phyloP scores from a whole-genome alignment of 768 basidiomycete genomes.

The Albatrellus ellisii region DNA sequence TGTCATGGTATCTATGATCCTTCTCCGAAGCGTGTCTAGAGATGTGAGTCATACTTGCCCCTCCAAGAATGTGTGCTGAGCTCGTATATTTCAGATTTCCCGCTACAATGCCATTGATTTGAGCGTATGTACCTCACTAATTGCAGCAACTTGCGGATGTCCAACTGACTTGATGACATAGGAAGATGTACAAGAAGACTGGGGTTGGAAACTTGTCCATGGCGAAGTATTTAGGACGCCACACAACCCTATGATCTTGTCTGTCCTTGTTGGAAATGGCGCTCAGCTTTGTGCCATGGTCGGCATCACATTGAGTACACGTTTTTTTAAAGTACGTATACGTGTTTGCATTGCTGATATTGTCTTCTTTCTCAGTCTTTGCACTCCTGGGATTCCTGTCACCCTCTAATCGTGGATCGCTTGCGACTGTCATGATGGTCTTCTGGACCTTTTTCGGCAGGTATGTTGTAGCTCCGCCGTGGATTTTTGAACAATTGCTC shows the following conservation, averaged over 20 bases:
- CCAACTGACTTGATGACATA: slow-evolving; percentile 17
- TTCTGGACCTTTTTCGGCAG: slow-evolving; percentile 91
- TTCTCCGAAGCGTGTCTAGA: slow-evolving; percentile 73
- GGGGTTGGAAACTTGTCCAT: slow-evolving; percentile 96
- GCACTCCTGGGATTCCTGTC: slow-evolving; percentile 89
- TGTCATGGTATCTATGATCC: slow-evolving; percentile 86
- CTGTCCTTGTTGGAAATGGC: slow-evolving; percentile 86
- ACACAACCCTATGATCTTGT: slow-evolving; percentile 57
- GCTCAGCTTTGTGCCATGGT: slow-evolving; percentile 80
- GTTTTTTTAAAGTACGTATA: too few species aligned
- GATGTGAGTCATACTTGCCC: slow-evolving; percentile 42
- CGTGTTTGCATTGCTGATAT: not conserved
- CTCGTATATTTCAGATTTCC: slow-evolving; percentile 39
- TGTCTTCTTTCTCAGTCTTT: slow-evolving; percentile 44
- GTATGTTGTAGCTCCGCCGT: slow-evolving; percentile 25
- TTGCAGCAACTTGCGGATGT: not conserved
- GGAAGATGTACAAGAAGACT: slow-evolving; percentile 97
- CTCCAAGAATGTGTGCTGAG: slow-evolving; percentile 10
- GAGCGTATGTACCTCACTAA: slow-evolving; percentile 37
- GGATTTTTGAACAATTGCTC: slow-evolving; percentile 1
- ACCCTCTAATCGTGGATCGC: slow-evolving; percentile 88
- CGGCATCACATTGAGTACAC: slow-evolving; percentile 66
- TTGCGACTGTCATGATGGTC: slow-evolving; percentile 89
- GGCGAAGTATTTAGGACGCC: slow-evolving; percentile 93
- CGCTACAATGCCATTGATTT: slow-evolving; percentile 94